A percentile compares a stretch with the other conserved stretches of the same genome.
phyloP scores from a whole-genome alignment of 352 stramenopile species.

The Phytopythium ostracodes region DNA sequence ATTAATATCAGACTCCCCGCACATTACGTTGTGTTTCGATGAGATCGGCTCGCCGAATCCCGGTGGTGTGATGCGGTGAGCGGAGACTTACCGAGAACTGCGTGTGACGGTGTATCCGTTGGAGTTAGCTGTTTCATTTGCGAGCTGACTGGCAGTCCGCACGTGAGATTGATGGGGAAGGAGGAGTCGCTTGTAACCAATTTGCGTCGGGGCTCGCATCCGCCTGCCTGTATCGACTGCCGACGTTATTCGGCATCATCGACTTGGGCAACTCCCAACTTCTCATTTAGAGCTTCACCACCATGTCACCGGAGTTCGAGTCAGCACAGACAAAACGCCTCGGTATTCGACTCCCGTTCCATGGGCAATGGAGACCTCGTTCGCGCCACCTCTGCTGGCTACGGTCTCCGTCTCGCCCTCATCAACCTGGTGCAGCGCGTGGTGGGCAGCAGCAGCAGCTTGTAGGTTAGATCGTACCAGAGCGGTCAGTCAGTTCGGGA shows the following conservation, averaged over 20 bases:
- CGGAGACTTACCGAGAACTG: neutral
- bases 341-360: too few species aligned
- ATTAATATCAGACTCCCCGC: neutral
- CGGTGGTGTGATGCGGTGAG: neutral
- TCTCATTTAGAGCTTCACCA: neutral
- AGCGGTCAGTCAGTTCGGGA: too few species aligned
- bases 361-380: too few species aligned
- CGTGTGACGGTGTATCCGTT: neutral
- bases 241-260: neutral
- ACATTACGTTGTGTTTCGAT: neutral
- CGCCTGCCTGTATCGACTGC: neutral
- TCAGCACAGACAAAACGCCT: too few species aligned
- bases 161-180: neutral
- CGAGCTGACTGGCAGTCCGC: neutral
- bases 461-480: too few species aligned
- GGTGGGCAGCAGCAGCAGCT: too few species aligned
- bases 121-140: neutral
- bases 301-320: too few species aligned
- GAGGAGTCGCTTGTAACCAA: too few species aligned
- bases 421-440: too few species aligned
- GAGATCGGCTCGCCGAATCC: too few species aligned
- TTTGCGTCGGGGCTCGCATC: neutral
- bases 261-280: neutral
- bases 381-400: conserved; percentile 1
- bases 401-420: neutral